Evolutionary conservation across 129 eudicot genomes (phyloP).

Genomic region (Sambucus nigra): DNA sequence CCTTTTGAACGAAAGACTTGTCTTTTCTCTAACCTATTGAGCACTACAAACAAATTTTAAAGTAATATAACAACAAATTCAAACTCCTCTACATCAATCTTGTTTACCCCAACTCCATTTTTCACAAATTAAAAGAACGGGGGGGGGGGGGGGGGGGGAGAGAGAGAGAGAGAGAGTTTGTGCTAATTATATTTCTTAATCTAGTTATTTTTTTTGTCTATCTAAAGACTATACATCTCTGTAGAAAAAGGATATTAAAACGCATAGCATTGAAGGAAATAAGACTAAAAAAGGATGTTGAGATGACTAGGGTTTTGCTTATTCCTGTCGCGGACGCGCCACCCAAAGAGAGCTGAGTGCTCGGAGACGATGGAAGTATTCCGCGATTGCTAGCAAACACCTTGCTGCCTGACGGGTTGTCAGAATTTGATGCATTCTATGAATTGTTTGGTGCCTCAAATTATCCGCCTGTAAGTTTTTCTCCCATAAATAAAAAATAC

Average conservation of each 20-base stretch:
- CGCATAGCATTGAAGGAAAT: no score
- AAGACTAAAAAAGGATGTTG: conserved; percentile 9
- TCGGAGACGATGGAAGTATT: conserved; percentile 81
- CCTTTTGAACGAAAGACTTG: neutral
- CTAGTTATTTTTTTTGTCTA: conserved; percentile 18
- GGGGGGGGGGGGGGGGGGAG: neutral
- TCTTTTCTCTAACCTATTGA: neutral
- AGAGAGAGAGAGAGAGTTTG: conserved; percentile 9
- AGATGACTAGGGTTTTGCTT: conserved; percentile 13
- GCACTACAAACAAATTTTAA: neutral
- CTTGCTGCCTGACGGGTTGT: conserved; percentile 74
- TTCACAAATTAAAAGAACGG: neutral
- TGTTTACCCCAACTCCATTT: neutral
- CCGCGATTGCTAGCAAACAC: conserved; percentile 70
- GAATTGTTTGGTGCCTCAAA: conserved; percentile 67
- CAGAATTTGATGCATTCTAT: conserved; percentile 50
- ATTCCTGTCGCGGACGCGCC: conserved; percentile 62
- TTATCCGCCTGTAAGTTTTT: conserved; percentile 46
- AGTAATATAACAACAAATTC: neutral
- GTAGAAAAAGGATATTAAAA: conserved; percentile 22
- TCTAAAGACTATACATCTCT: conserved; percentile 49
- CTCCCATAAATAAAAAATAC: neutral
- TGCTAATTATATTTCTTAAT: conserved; percentile 23
- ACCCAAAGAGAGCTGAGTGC: conserved; percentile 78
- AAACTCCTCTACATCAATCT: neutral